phyloP scores from a whole-genome alignment of 257 asterid genomes.

The Vinca minor region DNA sequence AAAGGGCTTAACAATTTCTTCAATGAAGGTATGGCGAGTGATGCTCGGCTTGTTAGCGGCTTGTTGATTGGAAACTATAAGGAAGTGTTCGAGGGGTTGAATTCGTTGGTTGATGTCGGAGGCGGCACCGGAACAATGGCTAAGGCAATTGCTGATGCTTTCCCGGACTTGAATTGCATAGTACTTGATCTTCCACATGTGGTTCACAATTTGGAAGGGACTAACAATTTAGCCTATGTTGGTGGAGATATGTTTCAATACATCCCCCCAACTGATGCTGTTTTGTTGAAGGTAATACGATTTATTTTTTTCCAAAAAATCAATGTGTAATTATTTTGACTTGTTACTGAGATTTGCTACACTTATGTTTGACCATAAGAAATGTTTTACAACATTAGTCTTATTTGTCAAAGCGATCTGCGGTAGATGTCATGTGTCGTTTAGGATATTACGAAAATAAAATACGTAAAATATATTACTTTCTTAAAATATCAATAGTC shows the following conservation, averaged over 20 bases:
- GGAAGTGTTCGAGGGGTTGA: conserved; percentile 10
- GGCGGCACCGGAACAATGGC: conserved; percentile 15
- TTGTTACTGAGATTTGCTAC: too few relatives aligned
- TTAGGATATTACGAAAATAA: too few relatives aligned
- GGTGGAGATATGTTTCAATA: conserved; percentile 14
- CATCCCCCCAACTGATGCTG: conserved; percentile 18
- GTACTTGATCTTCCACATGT: conserved; percentile 15
- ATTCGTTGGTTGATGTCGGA: conserved; percentile 13
- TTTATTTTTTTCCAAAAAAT: too few relatives aligned
- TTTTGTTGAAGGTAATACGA: conserved; percentile 18
- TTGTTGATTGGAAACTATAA: background rate
- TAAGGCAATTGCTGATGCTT: conserved; percentile 11
- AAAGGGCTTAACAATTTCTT: conserved; percentile 16
- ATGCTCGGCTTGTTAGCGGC: conserved; percentile 12
- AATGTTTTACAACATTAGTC: too few relatives aligned
- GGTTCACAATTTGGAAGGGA: conserved; percentile 9
- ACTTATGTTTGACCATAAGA: too few relatives aligned
- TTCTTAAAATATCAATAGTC: too few relatives aligned
- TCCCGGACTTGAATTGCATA: background rate
- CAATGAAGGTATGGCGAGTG: conserved; percentile 29
- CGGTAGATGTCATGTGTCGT: too few relatives aligned
- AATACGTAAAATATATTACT: too few relatives aligned
- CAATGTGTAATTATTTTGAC: too few relatives aligned
- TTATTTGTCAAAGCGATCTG: too few relatives aligned
- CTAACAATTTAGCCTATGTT: conserved; percentile 9